A percentile compares a stretch with the other conserved stretches of the same genome.
Conservation (phyloP, 1,284 basidiomycete species). For the Anthracocystis setariae region DNA sequence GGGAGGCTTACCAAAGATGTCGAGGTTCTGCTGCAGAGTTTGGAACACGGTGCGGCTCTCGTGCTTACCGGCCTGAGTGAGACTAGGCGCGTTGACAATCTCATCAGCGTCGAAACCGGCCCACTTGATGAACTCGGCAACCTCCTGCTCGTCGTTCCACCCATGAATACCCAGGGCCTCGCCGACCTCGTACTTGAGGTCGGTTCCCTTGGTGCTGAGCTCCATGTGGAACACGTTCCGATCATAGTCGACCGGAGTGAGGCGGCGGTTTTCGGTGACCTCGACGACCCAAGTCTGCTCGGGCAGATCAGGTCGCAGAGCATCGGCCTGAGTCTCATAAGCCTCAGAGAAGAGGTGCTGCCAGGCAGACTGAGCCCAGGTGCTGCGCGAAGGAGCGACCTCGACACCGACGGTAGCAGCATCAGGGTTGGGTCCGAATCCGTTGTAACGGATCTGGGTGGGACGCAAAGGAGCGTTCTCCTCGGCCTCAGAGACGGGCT, state of each 20-base stretch:
- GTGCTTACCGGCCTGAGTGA: constrained; percentile 68
- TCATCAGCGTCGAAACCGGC: constrained; percentile 86
- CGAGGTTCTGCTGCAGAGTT: constrained; percentile 93
- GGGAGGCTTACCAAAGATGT: constrained; percentile 93
- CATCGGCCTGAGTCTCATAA: constrained; percentile 52
- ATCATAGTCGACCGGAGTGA: constrained; percentile 94
- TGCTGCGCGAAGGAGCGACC: constrained; percentile 47
- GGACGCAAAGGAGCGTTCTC: constrained; percentile 53
- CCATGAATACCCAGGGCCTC: constrained; percentile 97
- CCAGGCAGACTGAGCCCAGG: constrained; percentile 66
- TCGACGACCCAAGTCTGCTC: constrained; percentile 94
- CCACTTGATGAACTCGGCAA: constrained; percentile 88
- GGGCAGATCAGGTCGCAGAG: constrained; percentile 79
- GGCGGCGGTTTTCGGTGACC: constrained; percentile 90
- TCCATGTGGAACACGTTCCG: constrained; percentile 99
- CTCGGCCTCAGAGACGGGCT: constrained; percentile 57
- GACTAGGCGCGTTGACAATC: constrained; percentile 80
- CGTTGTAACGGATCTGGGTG: constrained; percentile 61
- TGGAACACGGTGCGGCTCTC: constrained; percentile 94
- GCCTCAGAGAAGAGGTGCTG: constrained; percentile 67
- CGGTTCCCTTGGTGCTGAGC: constrained; percentile 90
- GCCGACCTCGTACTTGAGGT: constrained; percentile 92
- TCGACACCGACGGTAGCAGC: constrained; percentile 52
- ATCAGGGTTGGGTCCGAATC: constrained; percentile 51
- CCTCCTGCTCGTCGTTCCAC: constrained; percentile 93